Conservation (phyloP, 768 basidiomycete genomes). For the Termitomyces sp. region DNA sequence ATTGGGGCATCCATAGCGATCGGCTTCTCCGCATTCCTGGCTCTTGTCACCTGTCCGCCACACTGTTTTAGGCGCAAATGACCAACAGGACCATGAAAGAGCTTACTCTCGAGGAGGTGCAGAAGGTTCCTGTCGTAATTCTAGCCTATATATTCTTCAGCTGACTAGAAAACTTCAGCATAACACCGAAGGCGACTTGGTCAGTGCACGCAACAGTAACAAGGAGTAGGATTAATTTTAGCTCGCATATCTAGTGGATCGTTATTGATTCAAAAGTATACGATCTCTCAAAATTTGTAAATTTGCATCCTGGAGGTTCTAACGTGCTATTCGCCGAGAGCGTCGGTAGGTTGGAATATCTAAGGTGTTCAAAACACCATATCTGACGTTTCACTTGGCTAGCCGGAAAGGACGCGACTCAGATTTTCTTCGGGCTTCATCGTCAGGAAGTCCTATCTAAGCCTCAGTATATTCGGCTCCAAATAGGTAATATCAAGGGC, state of each 20-base stretch:
- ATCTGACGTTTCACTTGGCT: background rate
- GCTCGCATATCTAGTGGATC: conserved; percentile 54
- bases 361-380: background rate
- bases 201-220: background rate
- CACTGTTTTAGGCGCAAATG: background rate
- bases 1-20: no score
- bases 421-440: conserved; percentile 83
- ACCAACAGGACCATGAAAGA: conserved; percentile 23
- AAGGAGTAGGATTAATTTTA: background rate
- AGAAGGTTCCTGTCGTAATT: conserved; percentile 41
- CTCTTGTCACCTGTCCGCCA: background rate
- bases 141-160: background rate
- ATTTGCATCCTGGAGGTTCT: conserved; percentile 80
- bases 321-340: conserved; percentile 63
- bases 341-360: conserved; percentile 45
- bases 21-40: no score
- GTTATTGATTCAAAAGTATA: conserved; percentile 79
- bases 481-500: conserved; percentile 58
- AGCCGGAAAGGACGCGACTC: conserved; percentile 77
- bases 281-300: conserved; percentile 73
- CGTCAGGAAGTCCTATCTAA: conserved; percentile 72
- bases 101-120: conserved; percentile 57
- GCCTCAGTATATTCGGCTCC: conserved; percentile 68
- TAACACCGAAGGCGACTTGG: conserved; percentile 80
- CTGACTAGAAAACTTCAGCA: conserved; percentile 45